Evolutionary conservation across 495 filamentous ascomycete species (phyloP), one percentile per base, ranked within the genome.

Genomic region (Choiromyces venosus): DNA sequence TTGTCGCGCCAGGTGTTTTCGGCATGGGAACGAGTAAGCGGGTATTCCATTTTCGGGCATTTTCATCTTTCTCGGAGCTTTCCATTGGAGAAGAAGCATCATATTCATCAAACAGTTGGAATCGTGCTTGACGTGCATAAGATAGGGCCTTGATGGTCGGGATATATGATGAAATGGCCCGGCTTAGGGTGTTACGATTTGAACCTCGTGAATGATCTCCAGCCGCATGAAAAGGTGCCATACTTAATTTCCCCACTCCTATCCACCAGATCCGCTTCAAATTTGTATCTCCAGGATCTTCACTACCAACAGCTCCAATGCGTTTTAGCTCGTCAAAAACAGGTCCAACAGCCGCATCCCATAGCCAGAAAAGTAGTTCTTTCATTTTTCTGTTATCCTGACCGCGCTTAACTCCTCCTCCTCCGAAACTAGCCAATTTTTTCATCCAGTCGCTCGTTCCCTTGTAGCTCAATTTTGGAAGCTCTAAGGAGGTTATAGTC

Each of bases 111-210:
- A 38, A 38, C 4, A 38, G 37, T 4, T 38, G 37, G 9, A 74
- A 36, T 18, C 8, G 37, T 38, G 72, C 70, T 67, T 74, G 65
- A 4, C 68, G 74, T 40, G 65, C 38, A 29, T 75, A 70, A 4
- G n/a, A 37, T 0, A 81, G 70, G 5, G 78, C 74, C 39, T 71
- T 77, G 61, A 81, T 68, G 14, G 78, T 74, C 2, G 77, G 75
- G 8, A 67, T 75, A 65, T 81, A 81, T n/a, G 75, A 81, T 10
- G 77, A 79, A 6, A 79, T 68, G 14, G 68, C 72, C 0, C 40
- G n/a, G 44, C 40, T 67, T 12, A 75, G 37, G 38, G 79, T 68
- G 40, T 75, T 77, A 18, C 67, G 37, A 1, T 65, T 69, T 18
- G 77, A 75, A 16, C 52, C 64, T 33, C 33, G 25, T 16, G 77